These are phyloP conservation scores for Aureobasidium subglaciale DNA, from an alignment of 2,329 filamentous ascomycete species.

Conservation along the genomic window DNA sequence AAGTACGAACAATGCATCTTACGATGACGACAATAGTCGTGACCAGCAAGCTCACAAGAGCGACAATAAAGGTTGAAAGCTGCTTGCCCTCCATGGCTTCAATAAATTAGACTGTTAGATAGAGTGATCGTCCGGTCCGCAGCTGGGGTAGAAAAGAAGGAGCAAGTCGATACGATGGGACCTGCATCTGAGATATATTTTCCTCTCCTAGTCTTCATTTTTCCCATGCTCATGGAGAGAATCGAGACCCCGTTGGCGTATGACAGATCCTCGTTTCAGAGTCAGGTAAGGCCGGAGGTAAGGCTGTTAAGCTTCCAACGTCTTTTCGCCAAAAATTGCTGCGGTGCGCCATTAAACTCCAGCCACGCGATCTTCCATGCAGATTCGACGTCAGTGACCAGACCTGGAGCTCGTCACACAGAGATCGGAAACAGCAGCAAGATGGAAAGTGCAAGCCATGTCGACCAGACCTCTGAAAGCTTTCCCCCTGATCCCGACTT, in stretches of 20 bases:
- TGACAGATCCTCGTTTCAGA: slow-evolving; percentile 1
- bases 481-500: neutral
- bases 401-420: neutral
- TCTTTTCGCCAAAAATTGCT: neutral
- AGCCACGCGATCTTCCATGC: neutral
- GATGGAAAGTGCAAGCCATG: neutral
- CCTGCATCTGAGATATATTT: neutral
- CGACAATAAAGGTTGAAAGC: slow-evolving; percentile 3
- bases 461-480: neutral
- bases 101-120: neutral
- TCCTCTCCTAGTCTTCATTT: neutral
- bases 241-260: neutral
- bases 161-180: neutral
- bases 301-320: neutral
- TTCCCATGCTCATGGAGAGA: neutral
- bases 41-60: slow-evolving; percentile 9
- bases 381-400: neutral
- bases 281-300: neutral
- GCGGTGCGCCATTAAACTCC: neutral
- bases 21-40: slow-evolving; percentile 14
- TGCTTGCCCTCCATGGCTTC: slow-evolving; percentile 11
- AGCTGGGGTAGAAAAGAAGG: neutral
- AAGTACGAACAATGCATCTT: slow-evolving; percentile 8
- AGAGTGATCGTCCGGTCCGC: slow-evolving; percentile 1
- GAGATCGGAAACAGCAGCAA: neutral